These are phyloP conservation scores for Arthrobotrys musiformis DNA, from an alignment of 2,329 filamentous ascomycete species.

Conservation along the genomic window DNA sequence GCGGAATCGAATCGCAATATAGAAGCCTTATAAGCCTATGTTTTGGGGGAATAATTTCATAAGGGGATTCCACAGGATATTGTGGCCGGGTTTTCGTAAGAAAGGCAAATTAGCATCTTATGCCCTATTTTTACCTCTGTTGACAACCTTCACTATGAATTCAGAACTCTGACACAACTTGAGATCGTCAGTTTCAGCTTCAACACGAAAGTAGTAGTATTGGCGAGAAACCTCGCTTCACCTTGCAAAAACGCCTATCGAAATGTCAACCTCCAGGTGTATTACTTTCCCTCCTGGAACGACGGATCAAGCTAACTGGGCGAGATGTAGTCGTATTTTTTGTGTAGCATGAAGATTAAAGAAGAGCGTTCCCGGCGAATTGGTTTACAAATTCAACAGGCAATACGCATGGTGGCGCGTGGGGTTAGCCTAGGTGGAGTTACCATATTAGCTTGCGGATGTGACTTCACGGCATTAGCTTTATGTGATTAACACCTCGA, in stretches of 20 bases:
- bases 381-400: constrained; percentile 3
- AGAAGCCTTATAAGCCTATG: neutral
- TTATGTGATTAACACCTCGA: constrained; percentile 17
- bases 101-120: neutral
- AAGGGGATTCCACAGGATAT: neutral
- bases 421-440: neutral
- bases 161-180: neutral
- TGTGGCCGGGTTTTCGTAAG: neutral
- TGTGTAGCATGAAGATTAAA: neutral
- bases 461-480: constrained; percentile 11
- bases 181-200: constrained; percentile 34
- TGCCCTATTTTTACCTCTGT: constrained; percentile 10
- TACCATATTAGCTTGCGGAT: neutral
- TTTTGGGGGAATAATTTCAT: neutral
- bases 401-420: neutral
- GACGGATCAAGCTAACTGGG: neutral
- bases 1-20: too few relatives aligned
- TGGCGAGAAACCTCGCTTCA: constrained; percentile 28
- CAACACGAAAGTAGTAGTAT: constrained; percentile 37
- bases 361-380: neutral
- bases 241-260: neutral
- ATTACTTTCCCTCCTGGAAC: constrained; percentile 21
- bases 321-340: neutral
- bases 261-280: neutral
- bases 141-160: neutral